phyloP scores from a whole-genome alignment of 2,329 filamentous ascomycete genomes.

The Coniochaeta hoffmannii region DNA sequence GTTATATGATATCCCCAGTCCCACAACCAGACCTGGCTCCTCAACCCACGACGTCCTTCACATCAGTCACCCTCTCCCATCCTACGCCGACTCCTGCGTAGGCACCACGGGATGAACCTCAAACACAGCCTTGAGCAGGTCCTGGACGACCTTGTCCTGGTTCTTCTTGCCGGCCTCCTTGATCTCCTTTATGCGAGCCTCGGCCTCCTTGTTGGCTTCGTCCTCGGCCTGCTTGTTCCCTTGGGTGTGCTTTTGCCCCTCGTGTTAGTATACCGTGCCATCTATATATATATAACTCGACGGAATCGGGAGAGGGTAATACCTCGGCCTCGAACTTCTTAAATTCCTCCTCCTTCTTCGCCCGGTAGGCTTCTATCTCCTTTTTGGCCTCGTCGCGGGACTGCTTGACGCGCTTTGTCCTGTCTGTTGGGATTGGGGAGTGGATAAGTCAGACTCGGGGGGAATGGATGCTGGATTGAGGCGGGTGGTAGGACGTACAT shows the following conservation, averaged over 20 bases:
- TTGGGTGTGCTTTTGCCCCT: slow-evolving; percentile 65
- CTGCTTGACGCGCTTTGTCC: slow-evolving; percentile 95
- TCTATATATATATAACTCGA: neutral
- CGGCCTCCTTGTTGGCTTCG: slow-evolving; percentile 73
- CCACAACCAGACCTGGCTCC: neutral
- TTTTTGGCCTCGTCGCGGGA: slow-evolving; percentile 94
- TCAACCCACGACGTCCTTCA: neutral
- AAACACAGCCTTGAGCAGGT: slow-evolving; percentile 78
- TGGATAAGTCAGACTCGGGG: slow-evolving; percentile 11
- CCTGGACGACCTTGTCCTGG: slow-evolving; percentile 71
- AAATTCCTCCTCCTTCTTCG: slow-evolving; percentile 87
- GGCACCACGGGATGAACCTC: slow-evolving; percentile 66
- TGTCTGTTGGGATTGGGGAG: slow-evolving; percentile 51
- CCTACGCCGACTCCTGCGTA: slow-evolving; percentile 13
- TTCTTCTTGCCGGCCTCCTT: slow-evolving; percentile 71
- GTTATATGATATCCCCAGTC: neutral
- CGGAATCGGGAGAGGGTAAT: slow-evolving; percentile 10
- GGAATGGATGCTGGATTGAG: slow-evolving; percentile 2
- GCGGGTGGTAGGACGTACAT: slow-evolving; percentile 8
- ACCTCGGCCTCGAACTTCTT: slow-evolving; percentile 82
- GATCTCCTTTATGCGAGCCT: slow-evolving; percentile 76
- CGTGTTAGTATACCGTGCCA: neutral
- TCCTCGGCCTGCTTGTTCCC: slow-evolving; percentile 77
- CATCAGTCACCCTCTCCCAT: neutral
- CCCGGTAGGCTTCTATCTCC: slow-evolving; percentile 90